Evolutionary conservation across 2,329 filamentous ascomycete genomes (phyloP).

Genomic region (Didymella segeticola): DNA sequence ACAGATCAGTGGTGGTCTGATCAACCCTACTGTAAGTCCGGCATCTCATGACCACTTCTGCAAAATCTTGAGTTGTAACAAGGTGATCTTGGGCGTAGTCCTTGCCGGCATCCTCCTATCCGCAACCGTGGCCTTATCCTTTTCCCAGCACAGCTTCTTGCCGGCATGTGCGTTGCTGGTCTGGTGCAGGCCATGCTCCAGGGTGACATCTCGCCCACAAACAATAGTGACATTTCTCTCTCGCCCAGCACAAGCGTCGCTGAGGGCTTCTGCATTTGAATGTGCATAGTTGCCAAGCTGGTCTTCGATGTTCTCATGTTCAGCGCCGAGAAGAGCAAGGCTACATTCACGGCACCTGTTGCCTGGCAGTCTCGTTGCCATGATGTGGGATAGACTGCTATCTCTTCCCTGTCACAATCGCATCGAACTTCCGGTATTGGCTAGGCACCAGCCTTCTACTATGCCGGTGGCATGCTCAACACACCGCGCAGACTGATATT

Average conservation of each 20-base stretch:
- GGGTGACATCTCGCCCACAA: slow-evolving; percentile 27
- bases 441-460: slow-evolving; percentile 41
- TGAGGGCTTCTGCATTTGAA: slow-evolving; percentile 29
- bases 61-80: background rate
- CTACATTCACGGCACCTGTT: slow-evolving; percentile 31
- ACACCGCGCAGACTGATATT: slow-evolving; percentile 49
- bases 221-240: slow-evolving; percentile 27
- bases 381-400: slow-evolving; percentile 28
- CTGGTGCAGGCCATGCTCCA: slow-evolving; percentile 37
- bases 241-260: slow-evolving; percentile 25
- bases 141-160: slow-evolving; percentile 30
- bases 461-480: slow-evolving; percentile 53
- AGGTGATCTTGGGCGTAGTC: slow-evolving; percentile 36
- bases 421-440: slow-evolving; percentile 6
- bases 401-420: too few species aligned
- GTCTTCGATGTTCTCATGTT: slow-evolving; percentile 39
- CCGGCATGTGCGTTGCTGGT: slow-evolving; percentile 33
- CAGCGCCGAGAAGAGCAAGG: slow-evolving; percentile 40
- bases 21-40: slow-evolving; percentile 27
- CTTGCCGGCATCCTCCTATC: slow-evolving; percentile 26
- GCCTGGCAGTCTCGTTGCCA: slow-evolving; percentile 36
- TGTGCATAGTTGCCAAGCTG: slow-evolving; percentile 33
- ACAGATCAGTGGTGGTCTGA: slow-evolving; percentile 34
- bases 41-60: background rate
- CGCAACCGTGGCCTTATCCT: slow-evolving; percentile 30